A percentile compares a stretch with the other conserved stretches of the same genome.
These are phyloP conservation scores for Aspergillus saccharolyticus DNA, from an alignment of 495 filamentous ascomycete species.

Conservation along the genomic window DNA sequence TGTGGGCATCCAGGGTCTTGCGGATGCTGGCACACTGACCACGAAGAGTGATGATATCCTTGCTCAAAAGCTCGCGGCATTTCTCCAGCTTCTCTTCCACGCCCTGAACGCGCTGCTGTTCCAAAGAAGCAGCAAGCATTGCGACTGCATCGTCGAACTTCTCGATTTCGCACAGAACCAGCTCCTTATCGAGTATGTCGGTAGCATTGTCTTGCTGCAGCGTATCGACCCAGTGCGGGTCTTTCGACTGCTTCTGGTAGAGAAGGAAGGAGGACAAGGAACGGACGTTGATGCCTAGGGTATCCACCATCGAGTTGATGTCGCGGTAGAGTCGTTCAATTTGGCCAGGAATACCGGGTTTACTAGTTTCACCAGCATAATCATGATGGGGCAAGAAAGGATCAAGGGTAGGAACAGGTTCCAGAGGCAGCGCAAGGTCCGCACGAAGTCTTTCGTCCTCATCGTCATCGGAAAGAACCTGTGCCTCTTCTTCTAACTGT, in stretches of 20 bases:
- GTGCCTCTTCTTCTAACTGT: conserved; percentile 36
- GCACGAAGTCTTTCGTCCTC: conserved; percentile 59
- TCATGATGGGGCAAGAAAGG: conserved; percentile 66
- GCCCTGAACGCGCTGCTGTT: conserved; percentile 59
- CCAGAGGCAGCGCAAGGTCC: conserved; percentile 49
- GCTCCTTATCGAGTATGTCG: conserved; percentile 52
- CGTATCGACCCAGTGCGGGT: conserved; percentile 45
- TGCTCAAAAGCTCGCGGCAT: conserved; percentile 54
- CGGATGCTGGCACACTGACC: conserved; percentile 68
- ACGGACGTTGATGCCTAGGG: conserved; percentile 79
- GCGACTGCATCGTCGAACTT: conserved; percentile 55
- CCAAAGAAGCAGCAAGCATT: conserved; percentile 51
- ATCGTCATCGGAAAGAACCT: conserved; percentile 52
- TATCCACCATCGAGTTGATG: conserved; percentile 95
- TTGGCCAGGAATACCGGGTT: conserved; percentile 64
- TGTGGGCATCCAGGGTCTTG: conserved; percentile 64
- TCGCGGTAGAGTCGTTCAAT: conserved; percentile 86
- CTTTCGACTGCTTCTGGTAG: conserved; percentile 47
- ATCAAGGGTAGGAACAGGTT: conserved; percentile 50
- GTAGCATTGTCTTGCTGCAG: conserved; percentile 39
- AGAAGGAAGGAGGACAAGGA: conserved; percentile 66
- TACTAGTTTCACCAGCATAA: conserved; percentile 53
- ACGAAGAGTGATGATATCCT: conserved; percentile 61
- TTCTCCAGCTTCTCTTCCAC: conserved; percentile 57
- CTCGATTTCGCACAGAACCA: conserved; percentile 66